Base-by-base conservation (phyloP, 306 rosid species). In the Adenanthera pavonina region DNA sequence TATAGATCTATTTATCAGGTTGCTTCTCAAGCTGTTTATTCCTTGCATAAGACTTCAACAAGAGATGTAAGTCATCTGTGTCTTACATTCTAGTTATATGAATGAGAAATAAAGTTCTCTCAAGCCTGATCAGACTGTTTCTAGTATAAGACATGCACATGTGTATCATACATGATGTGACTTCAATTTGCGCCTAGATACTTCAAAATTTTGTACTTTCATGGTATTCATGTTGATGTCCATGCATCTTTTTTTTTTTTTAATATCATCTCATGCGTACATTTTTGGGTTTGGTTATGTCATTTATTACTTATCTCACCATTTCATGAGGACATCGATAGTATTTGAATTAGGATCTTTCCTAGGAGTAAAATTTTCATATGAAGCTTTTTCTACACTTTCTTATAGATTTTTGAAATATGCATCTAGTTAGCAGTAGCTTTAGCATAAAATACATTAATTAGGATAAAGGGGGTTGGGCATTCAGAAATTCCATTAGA, bases 11-110 rank as follows among this genome's bases (percentile, higher is more conserved):
- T 80, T 76, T 20, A 48, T 57, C 87, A 95, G 99, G 84, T 87
- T 88, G 91, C 99, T 86, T 89, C 99, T 74, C 84, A 89, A 77
- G 97, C 97, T 61, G 99, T 95, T 78, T 95, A 93, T 90, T 95
- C 97, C 61, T 83, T 95, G 86, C 99, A 93, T 64, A 95, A 91
- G 88, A 89, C 94, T 78, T 91, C 97, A 65, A 93, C 99, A 53
- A 93, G 99, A 89, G 94, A 95, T 49, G 98, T 91, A 89, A 92
- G 94, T 86, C 52, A 34, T 53, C 72, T 47, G 20, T 80, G 62
- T 76, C 69, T 48, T 47, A 77, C 54, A 47, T 75, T 85, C 69
- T 83, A 61, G 46, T 67, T 84, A 46, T 54, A 49, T 47, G 43
- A 57, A 17, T 15, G 15, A 46, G 19, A 19, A 36, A 76, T 81